Percentiles rank a stretch among this genome's conserved stretches.
These are phyloP conservation scores for Lentinula novae-zelandiae DNA, from an alignment of 1,284 basidiomycete species.

Conservation along the genomic window DNA sequence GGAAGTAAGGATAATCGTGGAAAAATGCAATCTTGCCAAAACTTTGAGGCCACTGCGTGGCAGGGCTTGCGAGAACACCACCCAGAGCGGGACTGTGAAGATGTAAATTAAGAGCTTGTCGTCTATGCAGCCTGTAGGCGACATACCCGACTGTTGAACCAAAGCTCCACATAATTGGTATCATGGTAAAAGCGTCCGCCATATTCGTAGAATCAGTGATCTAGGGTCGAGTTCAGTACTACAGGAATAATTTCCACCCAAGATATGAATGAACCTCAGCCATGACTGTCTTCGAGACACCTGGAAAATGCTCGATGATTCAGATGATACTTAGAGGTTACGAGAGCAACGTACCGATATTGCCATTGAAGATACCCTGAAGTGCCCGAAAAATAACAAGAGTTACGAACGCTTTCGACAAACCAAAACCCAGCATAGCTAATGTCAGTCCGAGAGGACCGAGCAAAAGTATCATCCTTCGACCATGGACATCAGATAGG, in stretches of 20 bases:
- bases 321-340: constrained; percentile 3
- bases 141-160: constrained; percentile 37
- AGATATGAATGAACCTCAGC: constrained; percentile 25
- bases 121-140: not conserved
- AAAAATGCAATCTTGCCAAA: constrained; percentile 31
- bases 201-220: constrained; percentile 43
- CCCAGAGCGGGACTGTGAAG: constrained; percentile 35
- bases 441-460: constrained; percentile 40
- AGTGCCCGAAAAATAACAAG: constrained; percentile 36
- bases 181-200: constrained; percentile 37
- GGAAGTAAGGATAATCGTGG: constrained; percentile 35
- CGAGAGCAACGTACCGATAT: constrained; percentile 31
- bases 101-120: not conserved
- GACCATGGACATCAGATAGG: constrained; percentile 39
- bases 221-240: constrained; percentile 1
- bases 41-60: constrained; percentile 32
- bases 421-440: constrained; percentile 40
- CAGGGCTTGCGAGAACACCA: constrained; percentile 38
- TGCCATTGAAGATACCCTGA: constrained; percentile 43
- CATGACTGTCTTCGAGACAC: constrained; percentile 35
- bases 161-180: constrained; percentile 39
- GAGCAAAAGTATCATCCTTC: constrained; percentile 38
- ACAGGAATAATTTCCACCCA: not conserved
- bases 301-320: constrained; percentile 17
- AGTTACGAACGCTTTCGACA: constrained; percentile 36